Evolutionary conservation across 129 eudicot genomes (phyloP).

Genomic region (Flaveria sonorensis): DNA sequence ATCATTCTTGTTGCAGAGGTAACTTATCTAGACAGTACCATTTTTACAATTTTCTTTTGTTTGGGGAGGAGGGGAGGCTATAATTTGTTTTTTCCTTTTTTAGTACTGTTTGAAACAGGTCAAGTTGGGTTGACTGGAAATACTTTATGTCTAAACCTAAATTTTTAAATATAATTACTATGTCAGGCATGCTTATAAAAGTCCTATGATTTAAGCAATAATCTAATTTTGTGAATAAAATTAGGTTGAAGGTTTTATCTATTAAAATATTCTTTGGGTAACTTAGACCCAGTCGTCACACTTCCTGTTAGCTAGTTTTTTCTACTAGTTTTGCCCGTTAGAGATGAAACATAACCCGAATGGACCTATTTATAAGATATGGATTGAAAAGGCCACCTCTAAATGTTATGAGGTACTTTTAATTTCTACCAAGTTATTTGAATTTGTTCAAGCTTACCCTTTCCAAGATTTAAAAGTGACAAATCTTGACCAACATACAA

Average conservation of each 20-base stretch:
- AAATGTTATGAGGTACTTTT: too few species aligned
- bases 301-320: background rate
- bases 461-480: background rate
- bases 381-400: background rate
- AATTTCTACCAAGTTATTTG: background rate
- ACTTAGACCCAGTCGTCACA: too few species aligned
- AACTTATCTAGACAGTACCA: conserved; percentile 12
- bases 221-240: background rate
- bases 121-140: too few species aligned
- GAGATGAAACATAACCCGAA: background rate
- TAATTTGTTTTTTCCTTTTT: background rate
- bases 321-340: background rate
- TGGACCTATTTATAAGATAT: background rate
- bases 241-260: background rate
- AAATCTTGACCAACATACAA: conserved; percentile 4
- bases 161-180: background rate
- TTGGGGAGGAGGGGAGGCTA: too few species aligned
- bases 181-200: background rate
- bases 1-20: conserved; percentile 98
- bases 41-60: too few species aligned
- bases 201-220: background rate
- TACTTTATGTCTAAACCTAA: too few species aligned
- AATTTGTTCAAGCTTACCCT: background rate
- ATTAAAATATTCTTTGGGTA: background rate
- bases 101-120: background rate